Evolutionary conservation across 345 rosid species (phyloP), one percentile per base, ranked within the genome.

Genomic region (Gossypium bickii): DNA sequence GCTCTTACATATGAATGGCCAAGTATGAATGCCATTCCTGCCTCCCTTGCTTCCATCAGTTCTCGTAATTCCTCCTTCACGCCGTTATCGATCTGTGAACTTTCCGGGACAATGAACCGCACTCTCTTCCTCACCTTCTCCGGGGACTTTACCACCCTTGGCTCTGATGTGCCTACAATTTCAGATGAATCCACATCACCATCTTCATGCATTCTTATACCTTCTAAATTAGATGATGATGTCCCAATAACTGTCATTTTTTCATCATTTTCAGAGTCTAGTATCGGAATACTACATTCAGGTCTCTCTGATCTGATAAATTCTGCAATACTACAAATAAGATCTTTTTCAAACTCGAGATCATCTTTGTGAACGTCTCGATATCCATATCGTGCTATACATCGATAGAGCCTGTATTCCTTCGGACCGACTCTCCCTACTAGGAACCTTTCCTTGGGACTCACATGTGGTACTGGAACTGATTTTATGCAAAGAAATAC

Each of bases 401-500:
- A 95, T 73, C 99, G 80, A 53, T 95, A 95, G 0, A 95, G 81
- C 63, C 94, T 79, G 75, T 90, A 91, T 77, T 89, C 94, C 84
- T 86, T 86, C 1, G 98, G 97, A 75, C 99, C 99, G 1, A 95
- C 88, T 78, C 88, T 81, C 55, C 99, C 99, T 0, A 95, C 91
- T 3, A 95, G 80, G 86, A 93, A 95, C 82, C 98, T 83, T 78
- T 95, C 99, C 75, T 85, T 85, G 7, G 98, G 94, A 75, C 91
- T 85, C 11, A 95, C 99, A 4, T 89, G 99, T 18, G 99, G 98
- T 48, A 95, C 99, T 0, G 98, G 93, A 70, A 95, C 99, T 0
- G 98, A 93, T 80, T 95, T 95, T 55, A 95, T 78, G 76, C 99
- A 95, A 67, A 95, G 97, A 52, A 95, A 95, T 82, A 95, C 93